These are phyloP conservation scores for Flaveria floridana DNA, from an alignment of 140 eudicot species.

Conservation along the genomic window DNA sequence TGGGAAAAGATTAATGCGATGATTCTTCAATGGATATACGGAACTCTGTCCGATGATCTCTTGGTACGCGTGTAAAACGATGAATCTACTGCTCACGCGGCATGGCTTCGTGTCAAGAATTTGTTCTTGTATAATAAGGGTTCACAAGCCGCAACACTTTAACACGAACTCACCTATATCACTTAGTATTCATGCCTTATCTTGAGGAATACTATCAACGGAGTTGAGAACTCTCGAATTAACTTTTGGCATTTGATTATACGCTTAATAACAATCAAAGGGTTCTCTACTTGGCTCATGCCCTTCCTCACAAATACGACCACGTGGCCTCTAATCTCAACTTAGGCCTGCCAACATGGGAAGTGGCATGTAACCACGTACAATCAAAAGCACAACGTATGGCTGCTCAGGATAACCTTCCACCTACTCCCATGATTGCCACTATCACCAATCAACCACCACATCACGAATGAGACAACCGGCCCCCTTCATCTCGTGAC, in stretches of 20 bases:
- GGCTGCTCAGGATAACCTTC: too few species aligned
- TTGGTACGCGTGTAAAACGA: neutral
- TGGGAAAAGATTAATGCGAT: neutral
- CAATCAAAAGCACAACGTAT: too few species aligned
- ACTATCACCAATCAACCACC: too few species aligned
- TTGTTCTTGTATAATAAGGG: neutral
- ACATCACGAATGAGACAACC: too few species aligned
- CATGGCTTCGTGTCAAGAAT: neutral
- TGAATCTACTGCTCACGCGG: neutral
- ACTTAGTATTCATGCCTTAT: neutral
- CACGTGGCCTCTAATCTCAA: neutral
- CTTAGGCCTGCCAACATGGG: too few species aligned
- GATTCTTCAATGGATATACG: neutral
- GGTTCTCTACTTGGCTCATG: neutral
- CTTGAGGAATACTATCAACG: neutral
- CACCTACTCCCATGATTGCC: too few species aligned
- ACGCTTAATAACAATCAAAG: neutral
- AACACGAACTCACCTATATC: neutral
- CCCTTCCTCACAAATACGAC: neutral
- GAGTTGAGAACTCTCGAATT: neutral
- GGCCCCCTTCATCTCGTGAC: too few species aligned
- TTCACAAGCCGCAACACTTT: neutral
- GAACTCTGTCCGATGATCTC: neutral
- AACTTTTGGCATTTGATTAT: neutral
- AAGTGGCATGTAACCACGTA: too few species aligned